Base-by-base conservation (phyloP, 805 yeast genomes). In the Hagleromyces aurorensis region DNA sequence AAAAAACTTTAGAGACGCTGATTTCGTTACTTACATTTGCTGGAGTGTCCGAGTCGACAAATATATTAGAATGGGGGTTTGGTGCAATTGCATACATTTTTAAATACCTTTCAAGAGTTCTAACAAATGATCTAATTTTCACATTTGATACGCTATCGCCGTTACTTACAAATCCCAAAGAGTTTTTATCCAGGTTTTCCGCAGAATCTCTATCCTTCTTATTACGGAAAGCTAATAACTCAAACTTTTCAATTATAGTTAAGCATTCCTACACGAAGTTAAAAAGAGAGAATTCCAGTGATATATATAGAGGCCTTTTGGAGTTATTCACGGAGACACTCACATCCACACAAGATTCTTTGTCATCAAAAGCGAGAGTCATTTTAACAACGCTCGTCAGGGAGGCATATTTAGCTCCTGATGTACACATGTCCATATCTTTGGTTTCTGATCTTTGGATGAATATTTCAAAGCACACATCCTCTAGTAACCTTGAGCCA, bases 201-300 rank as follows among this genome's bases (percentile, higher is more conserved):
- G 86, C 96, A 0, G 96, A 89, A 55, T 91, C 96, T 0, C 55
- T 89, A 25, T 82, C 96, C 0, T 91, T 81, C 45, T 61, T 89
- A 33, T 62, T 89, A 7, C 72, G 91, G 49, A 83, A 83, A 52
- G 66, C 82, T 38, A 64, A 65, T 14, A 51, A 63, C 0, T 65
- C 65, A 1, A 58, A 69, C 5, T 57, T 86, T 27, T 44, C 50
- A 1, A 33, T 41, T 0, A 69, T 82, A 25, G 60, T 81, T 6
- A 46, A 58, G 2, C 62, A 50, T 37, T 51, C 70, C 3, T 62
- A 72, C 27, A 43, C 52, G 17, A 62, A 61, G 22, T 16, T 59
- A 55, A 19, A 30, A 32, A 11, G 25, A 4, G 28, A 57, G 50
- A 30, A 59, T 3, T 60, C 61, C 2, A 62, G 65, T 25, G 56